These are phyloP conservation scores for Fraxinus platypoda DNA, from an alignment of 305 asterid genomes.

Conservation along the genomic window DNA sequence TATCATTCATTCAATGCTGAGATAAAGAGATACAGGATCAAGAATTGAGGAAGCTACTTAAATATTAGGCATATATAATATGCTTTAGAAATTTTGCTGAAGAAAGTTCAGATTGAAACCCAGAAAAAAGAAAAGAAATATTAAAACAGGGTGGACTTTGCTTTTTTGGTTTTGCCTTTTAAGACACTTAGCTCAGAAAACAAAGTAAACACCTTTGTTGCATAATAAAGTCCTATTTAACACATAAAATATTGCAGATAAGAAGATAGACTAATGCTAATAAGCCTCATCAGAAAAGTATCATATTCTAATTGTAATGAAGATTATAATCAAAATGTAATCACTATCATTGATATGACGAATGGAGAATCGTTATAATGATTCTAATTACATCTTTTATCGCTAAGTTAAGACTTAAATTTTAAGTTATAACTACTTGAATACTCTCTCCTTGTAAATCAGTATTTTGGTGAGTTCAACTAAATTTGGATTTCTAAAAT, in stretches of 20 bases:
- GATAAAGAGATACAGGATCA: background rate
- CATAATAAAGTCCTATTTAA: background rate
- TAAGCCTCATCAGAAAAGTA: background rate
- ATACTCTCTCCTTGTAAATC: background rate
- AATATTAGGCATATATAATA: background rate
- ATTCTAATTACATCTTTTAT: background rate
- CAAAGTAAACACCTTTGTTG: background rate
- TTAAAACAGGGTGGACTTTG: background rate
- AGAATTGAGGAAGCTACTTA: background rate
- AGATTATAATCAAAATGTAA: background rate
- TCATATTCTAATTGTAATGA: background rate
- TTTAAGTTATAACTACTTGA: background rate
- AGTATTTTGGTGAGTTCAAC: background rate
- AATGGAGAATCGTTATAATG: background rate
- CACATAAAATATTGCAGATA: background rate
- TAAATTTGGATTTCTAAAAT: background rate
- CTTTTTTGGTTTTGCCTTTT: background rate
- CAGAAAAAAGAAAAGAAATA: background rate
- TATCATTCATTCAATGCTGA: background rate
- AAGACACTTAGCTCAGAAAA: background rate
- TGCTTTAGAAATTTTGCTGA: background rate
- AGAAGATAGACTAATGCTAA: background rate
- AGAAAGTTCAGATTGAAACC: background rate
- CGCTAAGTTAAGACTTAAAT: background rate
- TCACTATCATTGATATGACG: background rate